phyloP scores from a whole-genome alignment of 2,329 filamentous ascomycete genomes.

The Lojkania enalia region DNA sequence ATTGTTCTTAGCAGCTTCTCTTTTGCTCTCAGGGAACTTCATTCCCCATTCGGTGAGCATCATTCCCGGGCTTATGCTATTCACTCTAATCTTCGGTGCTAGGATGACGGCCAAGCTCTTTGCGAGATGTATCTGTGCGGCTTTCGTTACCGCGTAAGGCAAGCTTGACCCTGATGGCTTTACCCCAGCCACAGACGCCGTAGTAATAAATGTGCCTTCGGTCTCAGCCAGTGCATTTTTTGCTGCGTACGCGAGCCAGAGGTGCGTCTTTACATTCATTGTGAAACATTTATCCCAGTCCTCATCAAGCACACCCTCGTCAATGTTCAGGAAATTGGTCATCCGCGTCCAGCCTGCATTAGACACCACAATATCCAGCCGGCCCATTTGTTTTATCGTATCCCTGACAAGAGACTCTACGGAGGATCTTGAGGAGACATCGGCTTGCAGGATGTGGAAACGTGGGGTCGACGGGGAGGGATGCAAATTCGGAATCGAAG shows the following conservation, averaged over 20 bases:
- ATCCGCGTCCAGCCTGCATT: conserved; percentile 67
- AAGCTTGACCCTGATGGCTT: conserved; percentile 66
- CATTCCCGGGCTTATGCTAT: conserved; percentile 66
- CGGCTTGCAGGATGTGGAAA: conserved; percentile 51
- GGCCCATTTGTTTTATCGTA: conserved; percentile 50
- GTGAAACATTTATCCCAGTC: conserved; percentile 69
- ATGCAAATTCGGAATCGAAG: conserved; percentile 39
- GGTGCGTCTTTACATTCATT: conserved; percentile 60
- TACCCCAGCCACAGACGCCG: conserved; percentile 66
- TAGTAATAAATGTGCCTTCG: conserved; percentile 65
- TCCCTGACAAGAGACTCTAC: conserved; percentile 50
- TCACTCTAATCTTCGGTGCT: conserved; percentile 64
- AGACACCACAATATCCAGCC: conserved; percentile 52
- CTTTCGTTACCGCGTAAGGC: conserved; percentile 79
- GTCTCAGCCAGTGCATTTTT: conserved; percentile 61
- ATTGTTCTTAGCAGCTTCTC: conserved; percentile 47
- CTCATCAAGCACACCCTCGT: conserved; percentile 60
- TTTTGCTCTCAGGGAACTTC: conserved; percentile 52
- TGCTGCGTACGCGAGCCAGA: conserved; percentile 60
- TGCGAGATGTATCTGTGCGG: conserved; percentile 70
- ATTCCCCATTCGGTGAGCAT: conserved; percentile 62
- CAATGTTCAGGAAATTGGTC: conserved; percentile 60
- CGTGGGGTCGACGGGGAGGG: conserved; percentile 35
- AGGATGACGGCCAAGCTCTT: conserved; percentile 66
- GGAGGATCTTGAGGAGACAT: conserved; percentile 49